Percentiles rank a stretch among this genome's conserved stretches.
These are phyloP conservation scores for Isoetes taiwanensis DNA, from an alignment of 75 land plant species.

Conservation along the genomic window DNA sequence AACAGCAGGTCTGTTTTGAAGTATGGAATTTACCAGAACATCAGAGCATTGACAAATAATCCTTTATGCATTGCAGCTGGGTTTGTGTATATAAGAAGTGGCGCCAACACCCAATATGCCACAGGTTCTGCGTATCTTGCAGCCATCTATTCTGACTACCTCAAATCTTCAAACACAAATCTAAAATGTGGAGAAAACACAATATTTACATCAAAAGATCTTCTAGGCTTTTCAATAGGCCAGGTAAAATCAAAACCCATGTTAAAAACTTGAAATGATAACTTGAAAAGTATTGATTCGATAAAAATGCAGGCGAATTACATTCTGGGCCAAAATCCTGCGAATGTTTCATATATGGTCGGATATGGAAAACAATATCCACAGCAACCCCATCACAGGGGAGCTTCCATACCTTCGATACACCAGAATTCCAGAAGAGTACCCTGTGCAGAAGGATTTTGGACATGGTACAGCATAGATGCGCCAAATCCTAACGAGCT, in stretches of 20 bases:
- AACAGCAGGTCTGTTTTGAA: background rate
- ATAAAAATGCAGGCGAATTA: conserved; percentile 73
- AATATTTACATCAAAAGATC: too few species aligned
- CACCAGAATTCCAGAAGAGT: conserved; percentile 12
- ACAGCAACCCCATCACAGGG: too few species aligned
- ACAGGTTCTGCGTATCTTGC: background rate
- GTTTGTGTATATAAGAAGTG: conserved; percentile 1
- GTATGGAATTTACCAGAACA: background rate
- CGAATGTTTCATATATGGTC: too few species aligned
- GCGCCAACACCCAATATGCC: conserved; percentile 1
- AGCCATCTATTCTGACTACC: background rate
- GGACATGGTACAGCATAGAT: conserved; percentile 34
- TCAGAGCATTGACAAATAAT: background rate
- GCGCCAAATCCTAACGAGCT: conserved; percentile 49
- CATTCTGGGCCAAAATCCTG: conserved; percentile 55
- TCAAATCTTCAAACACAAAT: too few species aligned
- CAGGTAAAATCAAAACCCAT: too few species aligned
- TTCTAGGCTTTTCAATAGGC: too few species aligned
- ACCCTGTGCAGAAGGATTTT: conserved; percentile 51
- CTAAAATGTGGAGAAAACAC: too few species aligned
- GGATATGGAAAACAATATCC: too few species aligned
- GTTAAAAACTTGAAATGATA: too few species aligned
- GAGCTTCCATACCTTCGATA: too few species aligned
- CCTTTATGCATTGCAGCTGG: background rate
- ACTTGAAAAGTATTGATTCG: too few species aligned